Base-by-base conservation (phyloP, 441 rosid genomes). In the Jatropha multifida region DNA sequence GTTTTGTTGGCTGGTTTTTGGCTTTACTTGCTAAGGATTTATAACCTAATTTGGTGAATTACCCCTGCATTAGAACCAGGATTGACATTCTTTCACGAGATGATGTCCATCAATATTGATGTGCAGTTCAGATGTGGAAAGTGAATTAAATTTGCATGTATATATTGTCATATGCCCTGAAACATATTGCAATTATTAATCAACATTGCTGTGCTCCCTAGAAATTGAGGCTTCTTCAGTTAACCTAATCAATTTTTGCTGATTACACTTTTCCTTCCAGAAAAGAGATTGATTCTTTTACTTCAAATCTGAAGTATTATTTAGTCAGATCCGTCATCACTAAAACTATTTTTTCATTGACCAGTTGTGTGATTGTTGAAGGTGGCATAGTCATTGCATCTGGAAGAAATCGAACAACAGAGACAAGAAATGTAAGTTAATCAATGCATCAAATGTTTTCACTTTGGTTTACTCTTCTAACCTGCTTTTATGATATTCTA, bases 391-490 rank as follows among this genome's bases (percentile, higher is more conserved):
- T 91, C 63, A 83, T 91, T 83, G 92, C 96, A 67, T 83, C 90
- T 23, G 97, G 99, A 70, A 81, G 92, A 84, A 93, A 94, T 80
- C 92, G 85, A 80, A 88, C 98, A 41, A 90, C 83, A 8, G 96
- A 90, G 84, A 88, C 92, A 62, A 87, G 96, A 68, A 93, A 93
- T 80, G 97, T 93, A 88, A 82, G 81, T 67, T 72, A 48, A 59
- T 71, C 10, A 13, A 27, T 23, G 64, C 56, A 26, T 54, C 9
- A 26, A 68, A 23, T 15, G 14, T 40, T 40, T 17, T 20, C 23
- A 23, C 38, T 5, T 4, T 48, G 37, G 37, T 38, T 63, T 37
- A 12, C 59, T 49, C 46, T 72, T 44, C 27, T 27, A 9, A 38
- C 10, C 63, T 54, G 44, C 13, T 59, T 40, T 15, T 18, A n/a